A percentile compares a stretch with the other conserved stretches of the same genome.
These are phyloP conservation scores for Fusarium dlaminii DNA, from an alignment of 2,329 filamentous ascomycete species.

Conservation along the genomic window DNA sequence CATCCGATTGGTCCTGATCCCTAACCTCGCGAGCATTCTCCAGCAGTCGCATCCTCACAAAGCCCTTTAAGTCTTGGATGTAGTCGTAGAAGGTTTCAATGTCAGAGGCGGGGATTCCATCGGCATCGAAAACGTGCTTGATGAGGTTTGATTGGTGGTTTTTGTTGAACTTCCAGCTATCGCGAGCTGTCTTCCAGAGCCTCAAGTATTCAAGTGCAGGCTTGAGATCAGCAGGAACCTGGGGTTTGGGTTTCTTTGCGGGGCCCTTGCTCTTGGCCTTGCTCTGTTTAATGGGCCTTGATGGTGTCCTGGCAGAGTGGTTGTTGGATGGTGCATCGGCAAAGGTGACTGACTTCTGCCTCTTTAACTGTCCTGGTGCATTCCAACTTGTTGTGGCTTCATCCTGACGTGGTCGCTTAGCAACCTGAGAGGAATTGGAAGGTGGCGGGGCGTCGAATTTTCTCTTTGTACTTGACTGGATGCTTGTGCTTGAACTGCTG, in stretches of 20 bases:
- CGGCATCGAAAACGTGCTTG: slow-evolving; percentile 80
- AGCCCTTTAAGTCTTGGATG: slow-evolving; percentile 80
- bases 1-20: slow-evolving; percentile 63
- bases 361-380: slow-evolving; percentile 47
- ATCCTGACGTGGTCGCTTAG: slow-evolving; percentile 50
- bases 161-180: slow-evolving; percentile 95
- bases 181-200: slow-evolving; percentile 75
- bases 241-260: slow-evolving; percentile 51
- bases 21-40: slow-evolving; percentile 72
- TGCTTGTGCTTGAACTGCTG: slow-evolving; percentile 44
- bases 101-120: slow-evolving; percentile 75
- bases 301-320: slow-evolving; percentile 44
- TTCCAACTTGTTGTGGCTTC: slow-evolving; percentile 38
- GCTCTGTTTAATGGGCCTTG: slow-evolving; percentile 45
- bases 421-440: slow-evolving; percentile 43
- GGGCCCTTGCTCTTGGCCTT: slow-evolving; percentile 50
- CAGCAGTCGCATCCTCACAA: slow-evolving; percentile 73
- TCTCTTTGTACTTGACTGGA: slow-evolving; percentile 51
- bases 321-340: slow-evolving; percentile 51
- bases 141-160: slow-evolving; percentile 86
- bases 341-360: slow-evolving; percentile 62
- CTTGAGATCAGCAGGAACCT: slow-evolving; percentile 58
- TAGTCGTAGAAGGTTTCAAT: slow-evolving; percentile 79
- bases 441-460: slow-evolving; percentile 50
- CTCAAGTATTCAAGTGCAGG: slow-evolving; percentile 80